These are phyloP conservation scores for Paratrypanosoma confusum DNA, from an alignment of 208 protist species.

Conservation along the genomic window DNA sequence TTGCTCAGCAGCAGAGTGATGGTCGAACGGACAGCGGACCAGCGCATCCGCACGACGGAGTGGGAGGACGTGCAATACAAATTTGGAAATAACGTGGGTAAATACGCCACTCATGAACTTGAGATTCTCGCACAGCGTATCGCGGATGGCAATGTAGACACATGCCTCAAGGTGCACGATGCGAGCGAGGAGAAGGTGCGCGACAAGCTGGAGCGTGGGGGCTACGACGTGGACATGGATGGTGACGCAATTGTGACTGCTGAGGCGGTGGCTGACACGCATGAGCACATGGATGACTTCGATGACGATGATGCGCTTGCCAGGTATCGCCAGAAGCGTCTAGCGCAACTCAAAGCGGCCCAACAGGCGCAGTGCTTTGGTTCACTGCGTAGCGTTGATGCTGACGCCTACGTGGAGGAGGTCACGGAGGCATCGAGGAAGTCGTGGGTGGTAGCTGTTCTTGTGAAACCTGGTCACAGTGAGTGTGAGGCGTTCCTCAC, in stretches of 20 bases:
- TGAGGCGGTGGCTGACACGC: constrained; percentile 9
- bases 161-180: constrained; percentile 60
- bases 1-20: background rate
- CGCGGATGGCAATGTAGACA: constrained; percentile 55
- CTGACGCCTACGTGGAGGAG: constrained; percentile 63
- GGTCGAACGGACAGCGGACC: constrained; percentile 72
- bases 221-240: constrained; percentile 20
- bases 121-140: constrained; percentile 74
- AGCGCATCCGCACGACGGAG: constrained; percentile 78
- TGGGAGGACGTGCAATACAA: constrained; percentile 90
- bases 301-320: constrained; percentile 72
- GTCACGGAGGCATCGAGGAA: constrained; percentile 63
- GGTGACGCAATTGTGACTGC: background rate
- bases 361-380: constrained; percentile 60
- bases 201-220: constrained; percentile 59
- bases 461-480: constrained; percentile 55
- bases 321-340: constrained; percentile 33
- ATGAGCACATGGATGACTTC: constrained; percentile 16
- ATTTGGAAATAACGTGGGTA: constrained; percentile 75
- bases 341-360: constrained; percentile 41
- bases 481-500: constrained; percentile 71
- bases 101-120: constrained; percentile 74
- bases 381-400: constrained; percentile 48
- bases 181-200: constrained; percentile 43
- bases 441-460: constrained; percentile 55